phyloP scores from a whole-genome alignment of 1,284 basidiomycete species.

The Rugosomyces carneus region DNA sequence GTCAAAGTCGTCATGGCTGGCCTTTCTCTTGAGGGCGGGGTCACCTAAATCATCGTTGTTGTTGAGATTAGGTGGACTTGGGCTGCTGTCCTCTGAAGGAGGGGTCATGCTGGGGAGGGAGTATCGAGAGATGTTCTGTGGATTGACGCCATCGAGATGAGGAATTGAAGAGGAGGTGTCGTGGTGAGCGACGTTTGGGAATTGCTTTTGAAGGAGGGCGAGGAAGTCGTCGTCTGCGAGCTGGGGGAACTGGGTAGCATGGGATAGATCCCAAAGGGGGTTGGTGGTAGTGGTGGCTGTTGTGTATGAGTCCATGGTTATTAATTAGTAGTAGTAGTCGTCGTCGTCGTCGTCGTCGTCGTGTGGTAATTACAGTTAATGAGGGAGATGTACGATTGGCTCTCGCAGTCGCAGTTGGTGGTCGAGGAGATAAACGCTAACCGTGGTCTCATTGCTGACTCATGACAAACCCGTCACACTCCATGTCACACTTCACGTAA shows the following conservation, averaged over 20 bases:
- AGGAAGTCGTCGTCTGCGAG: constrained; percentile 74
- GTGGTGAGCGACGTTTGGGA: constrained; percentile 29
- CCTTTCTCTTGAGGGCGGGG: constrained; percentile 64
- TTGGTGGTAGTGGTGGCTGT: too few relatives aligned
- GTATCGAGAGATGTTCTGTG: constrained; percentile 45
- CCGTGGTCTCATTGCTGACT: constrained; percentile 16
- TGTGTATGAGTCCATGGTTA: too few relatives aligned
- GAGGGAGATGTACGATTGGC: background rate
- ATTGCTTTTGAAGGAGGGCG: constrained; percentile 70
- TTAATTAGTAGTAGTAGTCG: too few relatives aligned
- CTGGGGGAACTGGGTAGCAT: constrained; percentile 55
- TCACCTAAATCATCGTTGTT: constrained; percentile 38
- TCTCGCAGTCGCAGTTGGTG: constrained; percentile 4
- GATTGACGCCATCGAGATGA: constrained; percentile 43
- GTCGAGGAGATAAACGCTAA: constrained; percentile 15
- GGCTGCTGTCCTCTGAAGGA: constrained; percentile 65
- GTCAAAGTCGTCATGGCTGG: constrained; percentile 52
- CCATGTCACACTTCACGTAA: too few relatives aligned
- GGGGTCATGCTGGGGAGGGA: constrained; percentile 40
- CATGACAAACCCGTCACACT: too few relatives aligned
- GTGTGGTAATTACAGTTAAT: too few relatives aligned
- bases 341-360: too few relatives aligned
- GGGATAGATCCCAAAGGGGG: constrained; percentile 68
- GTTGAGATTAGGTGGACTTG: constrained; percentile 56
- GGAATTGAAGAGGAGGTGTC: constrained; percentile 14